These are phyloP conservation scores for Erythrobasidium yunnanense DNA, from an alignment of 768 basidiomycete species.

Conservation along the genomic window DNA sequence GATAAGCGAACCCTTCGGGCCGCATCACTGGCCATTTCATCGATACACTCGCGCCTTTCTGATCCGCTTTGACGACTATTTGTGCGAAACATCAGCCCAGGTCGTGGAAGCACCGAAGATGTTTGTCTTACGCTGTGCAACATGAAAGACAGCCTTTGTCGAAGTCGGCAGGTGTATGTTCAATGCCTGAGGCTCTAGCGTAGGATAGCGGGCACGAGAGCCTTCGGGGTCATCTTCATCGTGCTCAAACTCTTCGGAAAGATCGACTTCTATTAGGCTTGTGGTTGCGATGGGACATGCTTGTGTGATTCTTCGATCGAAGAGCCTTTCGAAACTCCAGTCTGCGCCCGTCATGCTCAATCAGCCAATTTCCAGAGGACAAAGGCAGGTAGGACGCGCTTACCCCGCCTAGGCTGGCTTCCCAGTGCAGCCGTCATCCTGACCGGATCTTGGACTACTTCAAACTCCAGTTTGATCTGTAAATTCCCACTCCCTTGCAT, in stretches of 20 bases:
- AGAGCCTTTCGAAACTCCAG: slow-evolving; percentile 62
- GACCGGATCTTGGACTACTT: slow-evolving; percentile 69
- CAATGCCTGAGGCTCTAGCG: slow-evolving; percentile 10
- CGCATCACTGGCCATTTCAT: slow-evolving; percentile 30
- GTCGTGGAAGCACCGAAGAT: not conserved
- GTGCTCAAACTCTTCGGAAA: no score
- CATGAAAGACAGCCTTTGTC: not conserved
- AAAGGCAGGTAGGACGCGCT: not conserved
- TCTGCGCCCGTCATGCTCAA: slow-evolving; percentile 44
- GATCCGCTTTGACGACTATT: not conserved
- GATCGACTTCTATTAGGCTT: not conserved
- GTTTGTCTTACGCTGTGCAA: not conserved
- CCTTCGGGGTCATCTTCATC: no score
- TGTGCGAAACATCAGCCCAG: not conserved
- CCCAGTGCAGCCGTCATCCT: slow-evolving; percentile 32
- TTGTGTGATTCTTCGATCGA: slow-evolving; percentile 55
- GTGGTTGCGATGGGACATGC: slow-evolving; percentile 57
- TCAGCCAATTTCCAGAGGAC: not conserved
- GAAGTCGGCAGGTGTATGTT: not conserved
- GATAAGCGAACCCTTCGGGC: slow-evolving; percentile 30
- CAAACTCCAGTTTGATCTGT: slow-evolving; percentile 58
- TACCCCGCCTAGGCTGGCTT: slow-evolving; percentile 50
- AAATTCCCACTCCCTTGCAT: slow-evolving; percentile 42
- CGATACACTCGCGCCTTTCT: slow-evolving; percentile 2
- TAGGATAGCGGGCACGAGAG: not conserved